These are phyloP conservation scores for Boletales sp. DNA, from an alignment of 768 basidiomycete genomes.

Conservation along the genomic window DNA sequence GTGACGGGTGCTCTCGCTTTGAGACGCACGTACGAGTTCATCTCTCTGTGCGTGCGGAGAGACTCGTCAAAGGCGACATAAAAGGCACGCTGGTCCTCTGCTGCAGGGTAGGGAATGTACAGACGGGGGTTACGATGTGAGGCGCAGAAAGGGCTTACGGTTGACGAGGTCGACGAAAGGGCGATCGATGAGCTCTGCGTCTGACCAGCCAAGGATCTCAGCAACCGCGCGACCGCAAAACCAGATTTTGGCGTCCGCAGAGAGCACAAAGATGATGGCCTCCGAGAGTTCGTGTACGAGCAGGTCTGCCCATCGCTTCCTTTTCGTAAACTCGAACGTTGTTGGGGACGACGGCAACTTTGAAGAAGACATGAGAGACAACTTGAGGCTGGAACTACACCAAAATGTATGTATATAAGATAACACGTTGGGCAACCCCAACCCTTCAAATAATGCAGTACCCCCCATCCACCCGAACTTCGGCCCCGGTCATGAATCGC, in stretches of 20 bases:
- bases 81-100: constrained; percentile 51
- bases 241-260: constrained; percentile 56
- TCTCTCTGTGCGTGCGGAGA: constrained; percentile 44
- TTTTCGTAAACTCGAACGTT: constrained; percentile 78
- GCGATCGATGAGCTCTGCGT: constrained; percentile 66
- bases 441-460: constrained; percentile 62
- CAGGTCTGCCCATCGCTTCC: constrained; percentile 85
- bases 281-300: constrained; percentile 75
- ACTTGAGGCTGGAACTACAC: neutral
- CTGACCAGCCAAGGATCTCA: constrained; percentile 76
- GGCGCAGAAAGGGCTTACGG: constrained; percentile 37
- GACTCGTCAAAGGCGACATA: constrained; percentile 50
- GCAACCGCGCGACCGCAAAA: constrained; percentile 66
- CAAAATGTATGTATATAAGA: neutral
- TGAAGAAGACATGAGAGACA: constrained; percentile 15
- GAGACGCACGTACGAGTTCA: constrained; percentile 60
- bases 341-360: constrained; percentile 12
- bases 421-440: constrained; percentile 25
- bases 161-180: constrained; percentile 64
- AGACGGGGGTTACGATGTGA: neutral
- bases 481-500: constrained; percentile 85
- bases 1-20: constrained; percentile 41
- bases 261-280: constrained; percentile 65
- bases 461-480: constrained; percentile 85
- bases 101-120: constrained; percentile 32